Evolutionary conservation across 257 asterid species (phyloP).

Genomic region (Osmanthus fragrans): DNA sequence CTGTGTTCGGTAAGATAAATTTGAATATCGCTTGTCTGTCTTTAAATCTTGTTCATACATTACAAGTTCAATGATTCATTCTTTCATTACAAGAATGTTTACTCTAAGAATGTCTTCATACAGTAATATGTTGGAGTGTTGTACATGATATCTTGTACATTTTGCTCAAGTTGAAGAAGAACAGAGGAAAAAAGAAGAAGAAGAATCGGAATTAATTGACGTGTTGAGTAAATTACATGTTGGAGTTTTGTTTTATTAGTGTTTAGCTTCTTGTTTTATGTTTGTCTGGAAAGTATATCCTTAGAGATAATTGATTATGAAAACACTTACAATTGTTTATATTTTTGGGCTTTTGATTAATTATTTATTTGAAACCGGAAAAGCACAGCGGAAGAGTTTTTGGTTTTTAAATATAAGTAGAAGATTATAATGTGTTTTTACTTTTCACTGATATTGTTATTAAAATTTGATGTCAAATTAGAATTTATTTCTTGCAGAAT

Average conservation of each 20-base stretch:
- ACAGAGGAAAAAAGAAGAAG: not conserved
- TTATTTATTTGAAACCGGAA: no score
- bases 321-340: no score
- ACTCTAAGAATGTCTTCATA: not conserved
- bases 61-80: slow-evolving; percentile 17
- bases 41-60: not conserved
- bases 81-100: slow-evolving; percentile 10
- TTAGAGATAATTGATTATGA: not conserved
- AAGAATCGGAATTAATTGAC: not conserved
- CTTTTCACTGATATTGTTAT: no score
- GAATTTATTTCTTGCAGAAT: no score
- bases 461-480: no score
- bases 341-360: no score
- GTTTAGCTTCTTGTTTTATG: not conserved
- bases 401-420: no score
- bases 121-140: slow-evolving; percentile 17
- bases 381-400: no score
- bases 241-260: no score
- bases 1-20: not conserved
- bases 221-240: slow-evolving; percentile 2
- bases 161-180: slow-evolving; percentile 1
- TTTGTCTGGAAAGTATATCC: not conserved
- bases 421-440: no score
- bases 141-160: not conserved
- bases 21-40: not conserved